Conservation (phyloP, 495 filamentous ascomycete species). For the Aspergillus conjunctus region DNA sequence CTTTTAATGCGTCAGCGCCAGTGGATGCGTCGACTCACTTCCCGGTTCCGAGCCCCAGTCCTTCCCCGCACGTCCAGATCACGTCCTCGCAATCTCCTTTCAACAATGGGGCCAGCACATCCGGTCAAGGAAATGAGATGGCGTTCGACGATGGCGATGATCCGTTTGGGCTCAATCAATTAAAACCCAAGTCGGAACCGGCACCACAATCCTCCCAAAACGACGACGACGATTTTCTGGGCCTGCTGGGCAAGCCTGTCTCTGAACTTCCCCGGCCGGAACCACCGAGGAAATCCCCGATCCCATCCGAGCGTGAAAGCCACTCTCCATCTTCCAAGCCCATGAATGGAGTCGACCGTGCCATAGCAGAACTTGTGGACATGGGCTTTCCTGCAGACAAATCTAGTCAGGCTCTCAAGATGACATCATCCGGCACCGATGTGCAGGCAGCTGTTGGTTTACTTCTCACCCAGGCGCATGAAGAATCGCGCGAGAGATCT, state of each 20-base stretch:
- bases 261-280: slow-evolving; percentile 65
- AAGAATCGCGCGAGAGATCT: slow-evolving; percentile 65
- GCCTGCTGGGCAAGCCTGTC: slow-evolving; percentile 82
- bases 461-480: slow-evolving; percentile 88
- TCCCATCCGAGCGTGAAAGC: slow-evolving; percentile 49
- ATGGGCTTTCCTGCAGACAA: slow-evolving; percentile 91
- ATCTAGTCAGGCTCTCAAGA: slow-evolving; percentile 71
- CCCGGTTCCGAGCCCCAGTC: slow-evolving; percentile 46
- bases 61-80: slow-evolving; percentile 32
- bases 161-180: slow-evolving; percentile 79
- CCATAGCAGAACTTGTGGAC: slow-evolving; percentile 87
- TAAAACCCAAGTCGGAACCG: slow-evolving; percentile 51
- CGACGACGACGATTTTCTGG: slow-evolving; percentile 83
- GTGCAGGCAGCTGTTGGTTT: slow-evolving; percentile 87
- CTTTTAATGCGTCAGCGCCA: slow-evolving; percentile 60
- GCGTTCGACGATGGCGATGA: slow-evolving; percentile 66
- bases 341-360: slow-evolving; percentile 70
- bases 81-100: slow-evolving; percentile 22
- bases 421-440: slow-evolving; percentile 76
- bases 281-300: slow-evolving; percentile 38
- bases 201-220: slow-evolving; percentile 36
- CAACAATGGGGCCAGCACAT: slow-evolving; percentile 30
- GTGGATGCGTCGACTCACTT: slow-evolving; percentile 65
- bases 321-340: slow-evolving; percentile 40
- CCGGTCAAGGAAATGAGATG: slow-evolving; percentile 24